Evolutionary conservation across 208 protist genomes (phyloP).

Genomic region (Ichthyophonus hoferi): DNA sequence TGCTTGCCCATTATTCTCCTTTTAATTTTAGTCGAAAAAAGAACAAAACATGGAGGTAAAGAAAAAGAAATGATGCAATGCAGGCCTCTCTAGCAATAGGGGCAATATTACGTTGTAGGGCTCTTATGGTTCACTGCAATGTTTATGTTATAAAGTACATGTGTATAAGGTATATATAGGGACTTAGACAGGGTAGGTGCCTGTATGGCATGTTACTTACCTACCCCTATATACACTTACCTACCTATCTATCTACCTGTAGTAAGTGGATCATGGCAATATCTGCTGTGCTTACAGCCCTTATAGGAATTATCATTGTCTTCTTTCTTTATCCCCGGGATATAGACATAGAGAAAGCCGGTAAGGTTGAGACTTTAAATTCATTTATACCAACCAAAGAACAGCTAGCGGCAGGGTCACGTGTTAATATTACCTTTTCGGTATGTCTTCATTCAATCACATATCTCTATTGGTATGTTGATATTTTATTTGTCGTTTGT

Average conservation of each 20-base stretch:
- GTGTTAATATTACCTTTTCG: neutral
- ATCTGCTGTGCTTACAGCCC: neutral
- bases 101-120: no score
- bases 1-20: neutral
- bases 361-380: neutral
- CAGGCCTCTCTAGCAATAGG: no score
- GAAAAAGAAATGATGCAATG: no score
- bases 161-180: no score
- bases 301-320: neutral
- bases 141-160: no score
- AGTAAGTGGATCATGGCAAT: neutral
- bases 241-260: neutral
- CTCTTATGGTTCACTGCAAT: no score
- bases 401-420: neutral
- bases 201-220: no score
- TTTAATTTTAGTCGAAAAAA: no score
- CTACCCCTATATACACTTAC: neutral
- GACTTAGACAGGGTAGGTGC: no score
- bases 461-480: no score
- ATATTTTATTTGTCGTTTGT: no score
- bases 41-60: no score
- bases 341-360: neutral
- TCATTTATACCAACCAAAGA: neutral
- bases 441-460: neutral
- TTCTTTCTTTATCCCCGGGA: neutral